phyloP scores from a whole-genome alignment of 2,329 filamentous ascomycete species.

The Colletotrichum sp. region DNA sequence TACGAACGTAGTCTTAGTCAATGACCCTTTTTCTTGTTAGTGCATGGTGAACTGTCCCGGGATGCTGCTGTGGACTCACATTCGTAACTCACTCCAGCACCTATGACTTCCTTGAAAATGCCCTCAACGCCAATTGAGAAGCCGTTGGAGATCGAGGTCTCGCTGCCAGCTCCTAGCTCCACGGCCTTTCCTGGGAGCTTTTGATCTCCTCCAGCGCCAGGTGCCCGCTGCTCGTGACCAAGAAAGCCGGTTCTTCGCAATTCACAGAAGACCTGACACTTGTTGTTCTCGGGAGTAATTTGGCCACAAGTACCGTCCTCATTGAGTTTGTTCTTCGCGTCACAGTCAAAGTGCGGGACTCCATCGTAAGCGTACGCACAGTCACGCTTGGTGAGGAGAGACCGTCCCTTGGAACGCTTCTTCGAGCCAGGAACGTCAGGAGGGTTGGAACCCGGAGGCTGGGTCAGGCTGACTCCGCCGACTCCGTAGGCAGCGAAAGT shows the following conservation, averaged over 20 bases:
- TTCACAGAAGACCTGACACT: not conserved
- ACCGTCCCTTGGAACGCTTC: too few relatives aligned
- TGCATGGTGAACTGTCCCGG: too few relatives aligned
- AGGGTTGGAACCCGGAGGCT: not conserved
- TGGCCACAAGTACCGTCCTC: not conserved
- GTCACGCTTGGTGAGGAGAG: too few relatives aligned
- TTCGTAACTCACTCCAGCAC: not conserved
- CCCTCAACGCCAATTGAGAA: not conserved
- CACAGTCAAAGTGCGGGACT: not conserved
- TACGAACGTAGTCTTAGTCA: too few relatives aligned
- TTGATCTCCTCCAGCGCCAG: not conserved
- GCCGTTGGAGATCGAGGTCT: not conserved
- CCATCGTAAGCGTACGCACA: not conserved
- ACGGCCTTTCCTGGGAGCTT: not conserved
- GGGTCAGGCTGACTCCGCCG: fast-evolving
- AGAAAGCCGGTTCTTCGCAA: not conserved
- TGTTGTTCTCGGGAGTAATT: not conserved
- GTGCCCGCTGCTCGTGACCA: not conserved
- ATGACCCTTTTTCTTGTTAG: too few relatives aligned
- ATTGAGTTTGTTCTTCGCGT: not conserved
- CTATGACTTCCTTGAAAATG: not conserved
- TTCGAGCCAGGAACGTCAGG: not conserved
- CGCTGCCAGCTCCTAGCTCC: too few relatives aligned
- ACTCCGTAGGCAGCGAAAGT: not conserved
- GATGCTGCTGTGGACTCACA: too few relatives aligned